Evolutionary conservation across 257 asterid species (phyloP), one percentile per base, ranked within the genome.

Genomic region (Leptodermis oblonga): DNA sequence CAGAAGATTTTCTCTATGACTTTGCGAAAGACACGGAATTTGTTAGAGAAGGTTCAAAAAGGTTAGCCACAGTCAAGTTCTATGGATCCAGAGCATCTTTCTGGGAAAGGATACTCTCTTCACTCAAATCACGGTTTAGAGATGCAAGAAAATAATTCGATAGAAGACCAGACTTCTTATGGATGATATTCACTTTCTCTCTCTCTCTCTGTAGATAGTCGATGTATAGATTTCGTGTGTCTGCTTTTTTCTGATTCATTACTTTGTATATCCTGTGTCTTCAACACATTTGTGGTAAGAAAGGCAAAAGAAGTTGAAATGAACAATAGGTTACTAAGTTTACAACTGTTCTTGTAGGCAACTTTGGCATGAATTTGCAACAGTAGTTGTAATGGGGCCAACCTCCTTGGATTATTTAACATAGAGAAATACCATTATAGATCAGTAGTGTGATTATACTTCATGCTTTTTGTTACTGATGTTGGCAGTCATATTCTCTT

Each of bases 41-140:
- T 76, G 39, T 69, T 41, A 83, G 90, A 68, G 81, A 78, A 36
- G 90, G 91, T 26, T 51, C 77, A 48, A 81, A 52, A 73, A 93
- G 82, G 77, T 78, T 82, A 9, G 88, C 85, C 3, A 76, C 76
- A 69, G 96, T 90, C 69, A 81, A 84, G 62, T 83, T 82, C 78
- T 88, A 82, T 65, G 96, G 96, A n/a, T 79, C 92, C 69, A 76
- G 71, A 54, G 74, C 80, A 71, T 79, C 95, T 48, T 30, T 74
- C 39, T 88, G 96, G 96, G 82, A 77, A 31, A 85, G 89, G 86
- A 67, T 88, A 5, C 42, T 33, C 74, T 81, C 87, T 71, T 94
- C 64, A 26, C 49, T 93, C 65, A 78, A 81, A 46, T 81, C 90
- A 48, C 81, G 68, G 42, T 69, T 85, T 70, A 62, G 69, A 55